Evolutionary conservation across 176 grass and related monocot species (phyloP).

Genomic region (Pharus latifolius): DNA sequence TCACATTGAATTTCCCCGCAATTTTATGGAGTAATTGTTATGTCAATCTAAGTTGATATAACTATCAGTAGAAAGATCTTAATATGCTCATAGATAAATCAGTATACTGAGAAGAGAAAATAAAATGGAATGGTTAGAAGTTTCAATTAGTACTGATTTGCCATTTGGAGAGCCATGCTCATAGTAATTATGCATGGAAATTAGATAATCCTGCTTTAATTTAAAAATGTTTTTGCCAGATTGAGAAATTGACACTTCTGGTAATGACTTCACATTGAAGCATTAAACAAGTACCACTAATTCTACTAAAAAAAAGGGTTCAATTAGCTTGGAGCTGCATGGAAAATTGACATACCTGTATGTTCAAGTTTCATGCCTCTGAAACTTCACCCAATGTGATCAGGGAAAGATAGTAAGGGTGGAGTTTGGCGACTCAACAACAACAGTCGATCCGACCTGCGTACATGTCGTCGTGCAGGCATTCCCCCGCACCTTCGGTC

Average conservation of each 20-base stretch:
- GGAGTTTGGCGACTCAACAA: conserved; percentile 50
- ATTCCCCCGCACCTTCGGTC: conserved; percentile 55
- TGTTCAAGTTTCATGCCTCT: not conserved
- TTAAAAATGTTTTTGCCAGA: not conserved
- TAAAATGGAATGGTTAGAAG: too few relatives aligned
- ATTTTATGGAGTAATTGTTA: too few relatives aligned
- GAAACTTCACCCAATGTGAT: not conserved
- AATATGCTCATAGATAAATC: too few relatives aligned
- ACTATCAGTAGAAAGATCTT: too few relatives aligned
- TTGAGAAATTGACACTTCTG: not conserved
- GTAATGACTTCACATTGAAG: not conserved
- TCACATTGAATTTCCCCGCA: too few relatives aligned
- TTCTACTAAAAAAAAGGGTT: not conserved
- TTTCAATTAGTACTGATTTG: too few relatives aligned
- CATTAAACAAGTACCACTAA: not conserved
- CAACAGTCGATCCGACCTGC: conserved; percentile 30
- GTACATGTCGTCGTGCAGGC: conserved; percentile 20
- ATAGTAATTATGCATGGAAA: too few relatives aligned
- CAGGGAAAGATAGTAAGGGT: conserved; percentile 49
- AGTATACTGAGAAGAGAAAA: too few relatives aligned
- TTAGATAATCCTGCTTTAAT: too few relatives aligned
- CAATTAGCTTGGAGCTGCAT: not conserved
- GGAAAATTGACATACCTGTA: not conserved
- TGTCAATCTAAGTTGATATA: too few relatives aligned
- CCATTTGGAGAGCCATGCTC: too few relatives aligned